Conservation (phyloP, 805 yeast species). For the Suhomyces xylopsoci region DNA sequence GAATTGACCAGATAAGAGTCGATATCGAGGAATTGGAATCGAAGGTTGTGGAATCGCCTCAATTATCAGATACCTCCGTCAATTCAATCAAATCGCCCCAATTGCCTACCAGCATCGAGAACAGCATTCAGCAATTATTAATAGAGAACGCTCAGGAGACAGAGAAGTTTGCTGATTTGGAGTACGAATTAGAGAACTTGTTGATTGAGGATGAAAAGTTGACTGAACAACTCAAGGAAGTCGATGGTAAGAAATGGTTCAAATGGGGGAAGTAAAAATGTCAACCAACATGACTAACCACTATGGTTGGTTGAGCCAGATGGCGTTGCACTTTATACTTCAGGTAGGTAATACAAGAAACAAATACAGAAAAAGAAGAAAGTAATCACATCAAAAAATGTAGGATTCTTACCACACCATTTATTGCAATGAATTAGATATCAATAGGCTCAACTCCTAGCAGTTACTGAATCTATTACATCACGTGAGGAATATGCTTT, state of each 20-base stretch:
- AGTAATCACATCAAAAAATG: no score
- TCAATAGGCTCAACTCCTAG: no score
- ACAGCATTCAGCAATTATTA: slow-evolving; percentile 33
- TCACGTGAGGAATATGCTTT: no score
- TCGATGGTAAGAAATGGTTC: slow-evolving; percentile 29
- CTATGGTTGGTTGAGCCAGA: neutral
- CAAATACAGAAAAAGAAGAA: neutral
- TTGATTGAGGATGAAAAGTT: slow-evolving; percentile 25
- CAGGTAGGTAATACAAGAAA: neutral
- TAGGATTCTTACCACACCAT: no score
- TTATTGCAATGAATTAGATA: no score
- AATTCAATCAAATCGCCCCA: slow-evolving; percentile 8
- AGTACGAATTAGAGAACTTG: slow-evolving; percentile 32
- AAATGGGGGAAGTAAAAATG: slow-evolving; percentile 15
- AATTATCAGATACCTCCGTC: slow-evolving; percentile 6
- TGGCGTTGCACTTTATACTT: neutral
- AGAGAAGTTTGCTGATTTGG: slow-evolving; percentile 36
- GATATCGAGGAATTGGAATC: slow-evolving; percentile 42
- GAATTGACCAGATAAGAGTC: slow-evolving; percentile 32
- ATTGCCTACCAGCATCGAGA: slow-evolving; percentile 34
- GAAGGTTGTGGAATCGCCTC: slow-evolving; percentile 23
- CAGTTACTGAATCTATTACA: no score
- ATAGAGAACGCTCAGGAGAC: slow-evolving; percentile 36
- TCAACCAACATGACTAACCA: no score
- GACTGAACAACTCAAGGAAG: slow-evolving; percentile 15